A percentile compares a stretch with the other conserved stretches of the same genome.
Evolutionary conservation across 257 asterid species (phyloP).

Genomic region (Solanum bulbocastanum): DNA sequence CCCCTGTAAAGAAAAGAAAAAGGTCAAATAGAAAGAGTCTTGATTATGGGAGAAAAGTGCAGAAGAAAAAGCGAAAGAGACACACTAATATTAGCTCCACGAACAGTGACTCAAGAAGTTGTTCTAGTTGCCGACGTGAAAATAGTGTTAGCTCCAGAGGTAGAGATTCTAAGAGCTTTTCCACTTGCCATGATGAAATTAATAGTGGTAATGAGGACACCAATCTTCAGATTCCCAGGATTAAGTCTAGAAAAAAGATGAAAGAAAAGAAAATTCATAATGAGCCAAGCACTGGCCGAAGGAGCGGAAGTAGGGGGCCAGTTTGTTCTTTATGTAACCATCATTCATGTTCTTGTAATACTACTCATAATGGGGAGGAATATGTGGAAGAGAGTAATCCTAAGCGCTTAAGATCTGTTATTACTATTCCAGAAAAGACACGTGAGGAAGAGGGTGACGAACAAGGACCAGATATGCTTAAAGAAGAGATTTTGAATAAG

Average conservation of each 20-base stretch:
- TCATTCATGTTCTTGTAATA: conserved; percentile 4
- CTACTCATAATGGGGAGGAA: conserved; percentile 19
- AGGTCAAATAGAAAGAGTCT: conserved; percentile 28
- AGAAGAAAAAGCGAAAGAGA: conserved; percentile 40
- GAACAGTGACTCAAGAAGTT: conserved; percentile 50
- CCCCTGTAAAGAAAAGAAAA: conserved; percentile 40
- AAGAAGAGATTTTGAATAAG: conserved; percentile 52
- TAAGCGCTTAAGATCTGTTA: conserved; percentile 70
- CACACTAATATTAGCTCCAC: conserved; percentile 29
- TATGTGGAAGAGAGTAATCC: conserved; percentile 23
- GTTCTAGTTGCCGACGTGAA: conserved; percentile 26
- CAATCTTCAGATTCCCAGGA: conserved; percentile 10
- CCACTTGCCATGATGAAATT: conserved; percentile 12
- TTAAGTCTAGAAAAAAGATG: conserved; percentile 13
- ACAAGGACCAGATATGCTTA: conserved; percentile 32
- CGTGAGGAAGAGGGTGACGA: conserved; percentile 20
- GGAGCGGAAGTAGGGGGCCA: conserved; percentile 26
- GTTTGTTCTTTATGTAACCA: conserved; percentile 22
- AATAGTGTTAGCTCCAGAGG: conserved; percentile 30
- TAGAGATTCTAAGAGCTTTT: conserved; percentile 51
- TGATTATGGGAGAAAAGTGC: conserved; percentile 40
- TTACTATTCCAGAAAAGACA: conserved; percentile 30
- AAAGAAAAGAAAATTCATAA: conserved; percentile 1
- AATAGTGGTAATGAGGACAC: conserved; percentile 21
- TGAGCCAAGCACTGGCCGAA: conserved; percentile 7